Percentiles rank a stretch among this genome's conserved stretches.
Conservation (phyloP, 352 stramenopile species). For the Phytophthora podocarpi region DNA sequence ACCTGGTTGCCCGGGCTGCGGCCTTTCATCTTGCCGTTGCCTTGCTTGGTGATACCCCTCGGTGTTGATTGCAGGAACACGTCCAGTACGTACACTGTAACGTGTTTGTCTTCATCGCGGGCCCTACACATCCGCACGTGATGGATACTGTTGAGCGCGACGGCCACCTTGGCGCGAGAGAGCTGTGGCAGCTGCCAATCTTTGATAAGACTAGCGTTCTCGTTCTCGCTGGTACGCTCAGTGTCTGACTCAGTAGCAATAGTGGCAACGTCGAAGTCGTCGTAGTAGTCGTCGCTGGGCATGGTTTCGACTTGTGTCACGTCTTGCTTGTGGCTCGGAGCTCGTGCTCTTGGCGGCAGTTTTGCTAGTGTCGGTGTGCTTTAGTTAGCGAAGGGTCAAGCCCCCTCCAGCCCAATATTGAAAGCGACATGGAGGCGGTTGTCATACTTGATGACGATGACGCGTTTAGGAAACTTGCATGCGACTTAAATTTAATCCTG, state of each 20-base stretch:
- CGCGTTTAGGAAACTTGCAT: too few species aligned
- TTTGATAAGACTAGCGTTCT: background rate
- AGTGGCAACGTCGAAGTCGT: background rate
- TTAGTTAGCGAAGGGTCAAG: too few species aligned
- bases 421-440: too few species aligned
- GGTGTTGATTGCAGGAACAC: constrained; percentile 49
- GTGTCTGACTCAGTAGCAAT: constrained; percentile 1
- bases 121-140: constrained; percentile 48
- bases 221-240: background rate
- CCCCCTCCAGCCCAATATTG: too few species aligned
- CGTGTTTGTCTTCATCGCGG: constrained; percentile 34
- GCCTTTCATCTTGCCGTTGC: constrained; percentile 16
- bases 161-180: constrained; percentile 38
- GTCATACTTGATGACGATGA: too few species aligned
- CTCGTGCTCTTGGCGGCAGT: background rate
- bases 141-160: constrained; percentile 67
- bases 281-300: background rate
- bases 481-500: too few species aligned
- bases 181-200: constrained; percentile 31
- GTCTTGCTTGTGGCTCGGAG: too few species aligned
- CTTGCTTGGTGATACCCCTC: constrained; percentile 33
- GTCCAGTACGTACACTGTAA: constrained; percentile 56
- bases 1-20: constrained; percentile 49
- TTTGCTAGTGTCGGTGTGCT: background rate
- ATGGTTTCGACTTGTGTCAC: background rate